These are phyloP conservation scores for Fusarium sp. DNA, from an alignment of 2,329 filamentous ascomycete genomes.

Conservation along the genomic window DNA sequence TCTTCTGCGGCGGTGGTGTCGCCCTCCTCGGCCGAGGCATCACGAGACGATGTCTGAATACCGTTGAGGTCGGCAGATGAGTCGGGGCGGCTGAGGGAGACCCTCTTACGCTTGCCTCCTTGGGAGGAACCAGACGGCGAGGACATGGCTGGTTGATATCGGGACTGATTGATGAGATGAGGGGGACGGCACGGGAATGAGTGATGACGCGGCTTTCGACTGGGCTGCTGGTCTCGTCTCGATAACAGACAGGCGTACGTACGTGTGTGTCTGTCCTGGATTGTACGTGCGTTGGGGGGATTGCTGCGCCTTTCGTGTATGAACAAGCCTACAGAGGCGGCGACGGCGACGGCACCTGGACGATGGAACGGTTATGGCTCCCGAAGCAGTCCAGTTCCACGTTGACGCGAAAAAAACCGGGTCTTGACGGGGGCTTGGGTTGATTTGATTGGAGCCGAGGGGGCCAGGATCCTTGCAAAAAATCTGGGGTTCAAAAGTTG, in stretches of 20 bases:
- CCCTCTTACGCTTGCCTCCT: constrained; percentile 82
- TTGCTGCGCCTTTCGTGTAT: constrained; percentile 13
- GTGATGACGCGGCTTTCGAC: constrained; percentile 34
- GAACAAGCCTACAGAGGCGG: constrained; percentile 1
- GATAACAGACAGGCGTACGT: constrained; percentile 3
- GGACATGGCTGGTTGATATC: constrained; percentile 26
- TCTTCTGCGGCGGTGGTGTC: constrained; percentile 73
- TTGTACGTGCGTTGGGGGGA: background rate
- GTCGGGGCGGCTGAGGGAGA: constrained; percentile 57
- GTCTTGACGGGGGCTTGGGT: constrained; percentile 28
- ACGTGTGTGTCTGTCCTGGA: background rate
- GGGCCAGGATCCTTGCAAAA: constrained; percentile 26
- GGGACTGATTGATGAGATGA: constrained; percentile 4
- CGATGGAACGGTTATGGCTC: constrained; percentile 32
- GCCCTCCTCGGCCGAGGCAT: constrained; percentile 83
- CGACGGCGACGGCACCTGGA: constrained; percentile 21
- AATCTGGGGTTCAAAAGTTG: constrained; percentile 35
- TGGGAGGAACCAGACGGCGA: constrained; percentile 59
- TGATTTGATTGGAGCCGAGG: constrained; percentile 19
- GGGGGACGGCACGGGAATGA: background rate
- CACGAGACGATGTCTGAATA: constrained; percentile 75
- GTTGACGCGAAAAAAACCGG: constrained; percentile 38
- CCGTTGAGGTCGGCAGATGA: constrained; percentile 58
- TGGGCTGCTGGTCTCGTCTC: constrained; percentile 28
- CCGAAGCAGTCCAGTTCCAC: constrained; percentile 32